Evolutionary conservation across 371 early-diverging fungal species (phyloP).

Genomic region (Blakeslea trispora): DNA sequence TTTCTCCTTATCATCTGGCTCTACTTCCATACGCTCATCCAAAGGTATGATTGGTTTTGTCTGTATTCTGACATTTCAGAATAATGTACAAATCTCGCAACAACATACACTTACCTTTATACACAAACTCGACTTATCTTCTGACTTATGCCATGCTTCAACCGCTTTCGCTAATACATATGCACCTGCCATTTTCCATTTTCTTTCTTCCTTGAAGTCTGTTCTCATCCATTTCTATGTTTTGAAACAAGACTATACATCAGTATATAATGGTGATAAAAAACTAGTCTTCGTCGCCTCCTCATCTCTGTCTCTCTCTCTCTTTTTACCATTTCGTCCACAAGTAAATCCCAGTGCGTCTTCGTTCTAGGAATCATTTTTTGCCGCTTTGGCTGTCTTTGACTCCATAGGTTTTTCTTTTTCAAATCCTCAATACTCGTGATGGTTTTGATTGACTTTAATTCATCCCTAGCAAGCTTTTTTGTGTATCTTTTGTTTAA

Average conservation of each 20-base stretch:
- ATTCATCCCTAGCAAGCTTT: constrained; percentile 82
- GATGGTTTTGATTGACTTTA: constrained; percentile 72
- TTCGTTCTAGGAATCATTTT: constrained; percentile 72
- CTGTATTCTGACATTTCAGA: neutral
- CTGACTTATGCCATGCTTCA: constrained; percentile 78
- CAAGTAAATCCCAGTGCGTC: constrained; percentile 85
- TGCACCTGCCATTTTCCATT: constrained; percentile 82
- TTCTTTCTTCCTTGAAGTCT: constrained; percentile 86
- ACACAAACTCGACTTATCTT: constrained; percentile 72
- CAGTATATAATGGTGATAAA: too few species aligned
- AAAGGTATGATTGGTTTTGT: neutral
- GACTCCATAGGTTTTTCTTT: constrained; percentile 75
- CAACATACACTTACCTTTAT: constrained; percentile 50
- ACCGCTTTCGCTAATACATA: constrained; percentile 71
- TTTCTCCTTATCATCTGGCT: constrained; percentile 21
- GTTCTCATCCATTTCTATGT: constrained; percentile 82
- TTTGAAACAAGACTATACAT: too few species aligned
- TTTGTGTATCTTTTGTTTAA: neutral
- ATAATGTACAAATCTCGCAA: constrained; percentile 74
- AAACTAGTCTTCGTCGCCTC: too few species aligned
- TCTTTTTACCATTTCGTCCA: constrained; percentile 80
- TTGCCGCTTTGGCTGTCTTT: constrained; percentile 78
- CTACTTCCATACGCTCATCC: constrained; percentile 26
- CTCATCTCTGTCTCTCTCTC: too few species aligned
- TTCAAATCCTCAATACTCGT: constrained; percentile 82